phyloP scores from a whole-genome alignment of 2,329 filamentous ascomycete species.

The Sporothrix brunneoviolacea region DNA sequence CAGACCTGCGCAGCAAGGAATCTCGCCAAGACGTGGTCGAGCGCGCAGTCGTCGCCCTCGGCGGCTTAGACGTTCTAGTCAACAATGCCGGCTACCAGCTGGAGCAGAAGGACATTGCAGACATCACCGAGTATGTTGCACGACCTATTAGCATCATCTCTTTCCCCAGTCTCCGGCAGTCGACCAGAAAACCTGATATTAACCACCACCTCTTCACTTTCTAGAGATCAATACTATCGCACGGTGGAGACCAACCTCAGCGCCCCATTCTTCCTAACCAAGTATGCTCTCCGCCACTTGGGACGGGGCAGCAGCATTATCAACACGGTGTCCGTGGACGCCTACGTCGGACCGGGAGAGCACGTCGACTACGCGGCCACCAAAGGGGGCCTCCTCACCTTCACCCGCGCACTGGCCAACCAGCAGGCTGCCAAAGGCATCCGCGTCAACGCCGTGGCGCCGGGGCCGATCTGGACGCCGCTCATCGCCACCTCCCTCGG shows the following conservation, averaged over 20 bases:
- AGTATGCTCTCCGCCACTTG: no score
- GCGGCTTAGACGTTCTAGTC: slow-evolving; percentile 63
- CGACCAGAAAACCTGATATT: no score
- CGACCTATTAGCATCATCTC: no score
- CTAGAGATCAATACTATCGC: slow-evolving; percentile 72
- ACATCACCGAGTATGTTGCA: slow-evolving; percentile 66
- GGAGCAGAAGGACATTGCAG: slow-evolving; percentile 64
- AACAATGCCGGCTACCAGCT: slow-evolving; percentile 73
- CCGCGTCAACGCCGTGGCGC: slow-evolving; percentile 68
- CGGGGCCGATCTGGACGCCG: slow-evolving; percentile 74
- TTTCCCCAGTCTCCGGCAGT: no score
- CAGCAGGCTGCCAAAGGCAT: slow-evolving; percentile 67
- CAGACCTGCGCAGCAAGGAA: no score
- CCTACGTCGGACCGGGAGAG: slow-evolving; percentile 72
- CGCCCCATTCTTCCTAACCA: slow-evolving; percentile 72
- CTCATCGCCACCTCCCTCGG: no score
- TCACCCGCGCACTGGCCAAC: slow-evolving; percentile 71
- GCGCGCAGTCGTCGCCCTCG: slow-evolving; percentile 63
- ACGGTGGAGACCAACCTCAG: slow-evolving; percentile 84
- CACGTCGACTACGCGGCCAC: slow-evolving; percentile 77
- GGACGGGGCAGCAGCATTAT: slow-evolving; percentile 68
- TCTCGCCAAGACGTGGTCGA: no score
- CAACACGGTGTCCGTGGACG: slow-evolving; percentile 80
- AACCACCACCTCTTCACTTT: no score
- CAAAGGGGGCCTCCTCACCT: slow-evolving; percentile 71